Evolutionary conservation across 352 stramenopile species (phyloP).

Genomic region (Globisporangium emineosum): DNA sequence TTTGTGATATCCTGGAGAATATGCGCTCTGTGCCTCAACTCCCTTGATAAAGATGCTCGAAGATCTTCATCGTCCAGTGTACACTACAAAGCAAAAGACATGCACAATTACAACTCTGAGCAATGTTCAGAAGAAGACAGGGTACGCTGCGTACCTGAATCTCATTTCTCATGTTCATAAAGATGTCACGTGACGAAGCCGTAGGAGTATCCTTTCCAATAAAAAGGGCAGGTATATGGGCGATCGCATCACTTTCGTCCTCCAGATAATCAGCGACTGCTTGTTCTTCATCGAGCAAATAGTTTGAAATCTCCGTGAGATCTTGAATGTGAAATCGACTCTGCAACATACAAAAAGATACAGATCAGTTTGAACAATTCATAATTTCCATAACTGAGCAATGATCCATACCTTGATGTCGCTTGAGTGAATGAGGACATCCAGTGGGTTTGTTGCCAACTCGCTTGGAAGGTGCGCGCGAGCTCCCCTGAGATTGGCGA

Average conservation of each 20-base stretch:
- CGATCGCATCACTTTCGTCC: slow-evolving; percentile 28
- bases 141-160: slow-evolving; percentile 33
- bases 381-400: not conserved
- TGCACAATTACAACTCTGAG: not conserved
- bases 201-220: slow-evolving; percentile 27
- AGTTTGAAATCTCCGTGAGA: slow-evolving; percentile 29
- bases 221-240: slow-evolving; percentile 36
- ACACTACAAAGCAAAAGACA: slow-evolving; percentile 25
- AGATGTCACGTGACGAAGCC: slow-evolving; percentile 22
- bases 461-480: slow-evolving; percentile 14
- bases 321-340: slow-evolving; percentile 38
- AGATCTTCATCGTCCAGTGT: slow-evolving; percentile 57
- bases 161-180: slow-evolving; percentile 32
- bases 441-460: slow-evolving; percentile 35
- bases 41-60: slow-evolving; percentile 41
- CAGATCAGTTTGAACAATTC: not conserved
- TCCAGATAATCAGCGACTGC: slow-evolving; percentile 35
- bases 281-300: slow-evolving; percentile 36
- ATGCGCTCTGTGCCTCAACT: slow-evolving; percentile 44
- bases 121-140: not conserved
- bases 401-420: slow-evolving; percentile 52
- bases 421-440: slow-evolving; percentile 38
- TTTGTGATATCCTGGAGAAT: slow-evolving; percentile 48
- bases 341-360: slow-evolving; percentile 21
- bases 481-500: slow-evolving; percentile 37